A percentile compares a stretch with the other conserved stretches of the same genome.
Conservation (phyloP, 106 monocot genomes). For the Acorus calamus region DNA sequence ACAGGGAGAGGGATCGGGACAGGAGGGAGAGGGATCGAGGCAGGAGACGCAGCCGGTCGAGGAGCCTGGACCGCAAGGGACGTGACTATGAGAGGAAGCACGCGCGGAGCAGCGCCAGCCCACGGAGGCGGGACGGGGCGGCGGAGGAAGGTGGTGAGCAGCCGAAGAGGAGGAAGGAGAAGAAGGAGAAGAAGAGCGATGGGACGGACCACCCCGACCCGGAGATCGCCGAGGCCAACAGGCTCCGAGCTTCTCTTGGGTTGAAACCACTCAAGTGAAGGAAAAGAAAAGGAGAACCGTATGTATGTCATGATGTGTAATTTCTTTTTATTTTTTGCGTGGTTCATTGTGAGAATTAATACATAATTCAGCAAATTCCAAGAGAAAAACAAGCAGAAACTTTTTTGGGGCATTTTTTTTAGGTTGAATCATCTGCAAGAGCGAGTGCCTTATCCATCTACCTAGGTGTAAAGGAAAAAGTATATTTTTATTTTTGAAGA, state of each 20-base stretch:
- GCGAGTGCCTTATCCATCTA: too few species aligned
- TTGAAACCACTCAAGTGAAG: conserved; percentile 55
- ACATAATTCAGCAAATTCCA: too few species aligned
- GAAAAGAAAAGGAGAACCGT: background rate
- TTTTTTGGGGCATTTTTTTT: too few species aligned
- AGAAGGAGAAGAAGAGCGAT: conserved; percentile 70
- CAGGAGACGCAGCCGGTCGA: conserved; percentile 57
- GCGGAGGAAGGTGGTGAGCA: conserved; percentile 17
- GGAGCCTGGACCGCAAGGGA: conserved; percentile 70
- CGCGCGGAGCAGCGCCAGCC: conserved; percentile 39
- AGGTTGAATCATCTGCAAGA: too few species aligned
- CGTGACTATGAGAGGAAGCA: conserved; percentile 67
- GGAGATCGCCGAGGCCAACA: conserved; percentile 83
- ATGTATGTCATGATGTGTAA: background rate
- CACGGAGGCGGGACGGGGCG: conserved; percentile 28
- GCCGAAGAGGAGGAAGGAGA: conserved; percentile 64
- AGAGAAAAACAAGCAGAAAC: too few species aligned
- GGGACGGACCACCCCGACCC: conserved; percentile 85
- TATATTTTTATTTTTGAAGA: too few species aligned
- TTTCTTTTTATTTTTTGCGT: background rate
- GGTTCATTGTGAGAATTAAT: too few species aligned
- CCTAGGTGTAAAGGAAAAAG: too few species aligned
- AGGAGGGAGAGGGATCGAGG: conserved; percentile 70
- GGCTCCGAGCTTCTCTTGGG: conserved; percentile 76
- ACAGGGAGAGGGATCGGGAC: conserved; percentile 55